phyloP scores from a whole-genome alignment of 108 stramenopile species.

The Pinguiococcus pyrenoidosus region DNA sequence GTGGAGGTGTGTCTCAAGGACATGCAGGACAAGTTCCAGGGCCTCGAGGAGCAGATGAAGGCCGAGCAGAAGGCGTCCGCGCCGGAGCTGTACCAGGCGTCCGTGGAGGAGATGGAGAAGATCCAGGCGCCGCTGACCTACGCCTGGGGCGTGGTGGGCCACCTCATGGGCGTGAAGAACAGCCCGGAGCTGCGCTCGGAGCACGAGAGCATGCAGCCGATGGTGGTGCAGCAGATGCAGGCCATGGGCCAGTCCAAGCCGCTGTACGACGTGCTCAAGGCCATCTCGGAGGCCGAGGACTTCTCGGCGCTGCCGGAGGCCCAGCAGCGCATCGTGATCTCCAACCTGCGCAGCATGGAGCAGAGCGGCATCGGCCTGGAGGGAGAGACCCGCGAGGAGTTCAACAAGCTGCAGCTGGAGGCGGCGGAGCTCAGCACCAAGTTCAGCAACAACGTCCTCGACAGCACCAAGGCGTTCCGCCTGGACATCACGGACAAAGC shows the following conservation, averaged over 20 bases:
- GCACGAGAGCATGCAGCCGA: constrained; percentile 66
- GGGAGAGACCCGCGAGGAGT: constrained; percentile 65
- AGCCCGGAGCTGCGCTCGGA: constrained; percentile 72
- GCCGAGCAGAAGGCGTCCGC: constrained; percentile 59
- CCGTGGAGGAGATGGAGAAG: constrained; percentile 26
- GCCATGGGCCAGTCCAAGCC: constrained; percentile 68
- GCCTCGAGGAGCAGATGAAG: constrained; percentile 57
- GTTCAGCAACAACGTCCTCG: constrained; percentile 90
- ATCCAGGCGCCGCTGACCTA: constrained; percentile 42
- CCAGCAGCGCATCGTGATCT: constrained; percentile 59
- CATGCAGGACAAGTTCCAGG: constrained; percentile 52
- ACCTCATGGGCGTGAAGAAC: constrained; percentile 92
- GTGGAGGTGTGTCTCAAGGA: constrained; percentile 46
- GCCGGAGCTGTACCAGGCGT: constrained; percentile 5
- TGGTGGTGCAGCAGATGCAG: constrained; percentile 71
- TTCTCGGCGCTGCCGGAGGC: constrained; percentile 38
- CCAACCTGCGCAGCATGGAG: constrained; percentile 59
- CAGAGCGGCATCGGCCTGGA: constrained; percentile 80
- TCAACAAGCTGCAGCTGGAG: constrained; percentile 82
- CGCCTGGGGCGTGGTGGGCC: constrained; percentile 90
- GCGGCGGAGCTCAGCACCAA: constrained; percentile 65
- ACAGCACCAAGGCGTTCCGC: constrained; percentile 80
- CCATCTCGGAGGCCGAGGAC: constrained; percentile 25
- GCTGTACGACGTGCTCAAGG: constrained; percentile 69
- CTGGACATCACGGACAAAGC: constrained; percentile 50